Evolutionary conservation across 2,329 filamentous ascomycete genomes (phyloP).

Genomic region (Microsporum ferrugineum): DNA sequence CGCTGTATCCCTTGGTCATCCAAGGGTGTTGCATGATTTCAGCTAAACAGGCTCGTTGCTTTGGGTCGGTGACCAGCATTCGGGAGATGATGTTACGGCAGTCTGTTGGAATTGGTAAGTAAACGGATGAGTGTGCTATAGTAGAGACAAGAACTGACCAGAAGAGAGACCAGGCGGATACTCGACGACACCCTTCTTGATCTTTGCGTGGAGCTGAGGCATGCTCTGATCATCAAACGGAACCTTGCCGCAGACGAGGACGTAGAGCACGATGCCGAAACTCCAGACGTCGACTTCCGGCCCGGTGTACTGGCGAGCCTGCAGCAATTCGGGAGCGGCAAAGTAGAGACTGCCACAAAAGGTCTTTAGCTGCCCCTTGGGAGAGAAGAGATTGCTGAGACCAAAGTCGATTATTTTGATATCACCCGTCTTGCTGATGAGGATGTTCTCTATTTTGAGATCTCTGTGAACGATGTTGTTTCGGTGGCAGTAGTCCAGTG

Average conservation of each 20-base stretch:
- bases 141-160: conserved; percentile 46
- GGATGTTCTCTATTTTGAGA: conserved; percentile 96
- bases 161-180: conserved; percentile 87
- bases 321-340: conserved; percentile 84
- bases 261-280: conserved; percentile 95
- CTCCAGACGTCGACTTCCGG: conserved; percentile 98
- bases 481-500: conserved; percentile 91
- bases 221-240: conserved; percentile 99
- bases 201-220: conserved; percentile 95
- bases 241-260: conserved; percentile 93
- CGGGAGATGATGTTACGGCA: conserved; percentile 85
- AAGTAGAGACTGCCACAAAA: conserved; percentile 98
- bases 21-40: conserved; percentile 94
- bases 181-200: conserved; percentile 92
- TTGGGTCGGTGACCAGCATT: conserved; percentile 92
- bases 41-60: conserved; percentile 68
- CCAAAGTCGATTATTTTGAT: conserved; percentile 99
- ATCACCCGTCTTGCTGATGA: conserved; percentile 97
- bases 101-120: conserved; percentile 44
- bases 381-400: conserved; percentile 88
- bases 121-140: conserved; percentile 26
- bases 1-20: conserved; percentile 85
- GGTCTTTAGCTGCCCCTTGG: conserved; percentile 74
- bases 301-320: conserved; percentile 87
- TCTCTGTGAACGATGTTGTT: conserved; percentile 98